Percentiles rank a stretch among this genome's conserved stretches.
phyloP scores from a whole-genome alignment of 2,329 filamentous ascomycete genomes.

The Exophiala calicioides region DNA sequence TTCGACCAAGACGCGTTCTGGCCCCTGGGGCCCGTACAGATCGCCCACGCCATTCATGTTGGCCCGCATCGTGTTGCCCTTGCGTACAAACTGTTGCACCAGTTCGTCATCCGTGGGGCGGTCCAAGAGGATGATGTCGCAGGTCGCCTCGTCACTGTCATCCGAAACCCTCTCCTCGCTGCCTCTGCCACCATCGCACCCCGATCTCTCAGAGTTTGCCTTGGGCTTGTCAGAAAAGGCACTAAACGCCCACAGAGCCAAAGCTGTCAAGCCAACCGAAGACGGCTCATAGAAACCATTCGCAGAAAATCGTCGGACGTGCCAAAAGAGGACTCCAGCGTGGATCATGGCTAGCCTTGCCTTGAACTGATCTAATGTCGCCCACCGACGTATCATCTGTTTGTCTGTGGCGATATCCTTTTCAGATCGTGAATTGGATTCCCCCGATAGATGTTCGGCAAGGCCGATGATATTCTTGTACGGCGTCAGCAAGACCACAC shows the following conservation, averaged over 20 bases:
- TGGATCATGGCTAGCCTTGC: constrained; percentile 57
- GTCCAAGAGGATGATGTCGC: constrained; percentile 51
- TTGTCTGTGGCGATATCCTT: constrained; percentile 31
- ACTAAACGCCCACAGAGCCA: constrained; percentile 52
- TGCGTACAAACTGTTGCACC: constrained; percentile 56
- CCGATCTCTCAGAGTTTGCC: too few relatives aligned
- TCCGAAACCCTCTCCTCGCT: too few relatives aligned
- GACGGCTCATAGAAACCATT: constrained; percentile 51
- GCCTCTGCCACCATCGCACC: too few relatives aligned
- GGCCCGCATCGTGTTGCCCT: constrained; percentile 51
- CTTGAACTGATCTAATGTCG: constrained; percentile 54
- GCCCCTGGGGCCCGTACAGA: constrained; percentile 12
- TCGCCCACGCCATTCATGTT: constrained; percentile 56
- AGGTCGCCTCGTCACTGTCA: too few relatives aligned
- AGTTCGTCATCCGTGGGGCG: constrained; percentile 59
- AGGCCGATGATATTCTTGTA: constrained; percentile 48
- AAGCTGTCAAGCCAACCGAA: constrained; percentile 47
- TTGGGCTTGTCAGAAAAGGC: constrained; percentile 35
- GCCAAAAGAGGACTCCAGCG: constrained; percentile 54
- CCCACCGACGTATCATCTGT: constrained; percentile 50
- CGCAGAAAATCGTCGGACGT: constrained; percentile 51
- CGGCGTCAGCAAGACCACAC: constrained; percentile 54
- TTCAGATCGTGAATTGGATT: too few relatives aligned
- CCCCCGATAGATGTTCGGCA: constrained; percentile 40
- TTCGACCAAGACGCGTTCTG: constrained; percentile 16